Base-by-base conservation (phyloP, 441 rosid species). In the Gossypium davidsonii region DNA sequence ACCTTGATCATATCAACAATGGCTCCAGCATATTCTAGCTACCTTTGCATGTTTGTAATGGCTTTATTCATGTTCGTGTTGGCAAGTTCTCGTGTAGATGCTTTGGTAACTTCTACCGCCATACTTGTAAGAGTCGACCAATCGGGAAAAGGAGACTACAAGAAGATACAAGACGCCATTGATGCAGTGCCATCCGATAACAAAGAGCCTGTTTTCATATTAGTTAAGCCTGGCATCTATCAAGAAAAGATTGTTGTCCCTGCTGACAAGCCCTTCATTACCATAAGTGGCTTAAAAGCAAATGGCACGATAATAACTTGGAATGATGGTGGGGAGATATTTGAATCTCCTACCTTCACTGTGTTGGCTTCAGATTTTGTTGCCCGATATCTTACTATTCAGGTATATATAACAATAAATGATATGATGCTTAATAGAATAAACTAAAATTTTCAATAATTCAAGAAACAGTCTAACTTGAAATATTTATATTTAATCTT, bases 321-420 rank as follows among this genome's bases (percentile, higher is more conserved):
- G 91, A 84, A 73, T 49, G 90, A 87, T 64, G 68, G 70, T 10
- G 90, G 84, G 77, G 84, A 89, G 14, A 86, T 90, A 2, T 86
- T 55, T 61, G 87, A 84, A 17, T 87, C 87, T 20, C 87, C 90
- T 14, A 83, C 91, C 4, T 85, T 89, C 73, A 78, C 86, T 26
- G 84, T 89, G 57, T 42, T 85, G 60, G 86, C 89, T 69, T 86
- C 89, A 20, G 79, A 81, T 79, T 89, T 89, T 84, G 81, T 89
- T 28, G 90, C 42, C 15, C 73, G 73, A 49, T 61, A 42, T 60
- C 58, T 67, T 14, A 74, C 77, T 15, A 56, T 74, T 74, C 77
- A 66, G 77, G 77, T 66, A 55, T 4, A 46, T n/a, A 42, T 71
- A n/a, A 48, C 12, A 67, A 11, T 46, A 46, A 46, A 51, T 51